A percentile compares a stretch with the other conserved stretches of the same genome.
These are phyloP conservation scores for Fusarium sp. DNA, from an alignment of 2,329 filamentous ascomycete genomes.

Conservation along the genomic window DNA sequence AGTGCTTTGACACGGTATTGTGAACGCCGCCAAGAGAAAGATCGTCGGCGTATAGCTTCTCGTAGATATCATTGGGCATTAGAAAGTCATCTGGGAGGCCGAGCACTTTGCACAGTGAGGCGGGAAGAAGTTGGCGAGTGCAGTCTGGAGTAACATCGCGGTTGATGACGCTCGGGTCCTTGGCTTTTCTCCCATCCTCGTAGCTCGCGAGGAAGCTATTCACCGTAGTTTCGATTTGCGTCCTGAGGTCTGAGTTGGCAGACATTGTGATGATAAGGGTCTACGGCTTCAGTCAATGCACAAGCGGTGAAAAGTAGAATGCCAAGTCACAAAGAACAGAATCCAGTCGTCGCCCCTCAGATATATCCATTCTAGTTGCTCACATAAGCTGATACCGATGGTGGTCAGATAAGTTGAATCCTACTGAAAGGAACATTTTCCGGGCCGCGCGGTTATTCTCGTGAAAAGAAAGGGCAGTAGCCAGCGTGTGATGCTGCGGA, in stretches of 20 bases:
- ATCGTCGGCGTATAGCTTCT: slow-evolving; percentile 8
- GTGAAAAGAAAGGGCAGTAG: too few species aligned
- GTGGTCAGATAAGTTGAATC: not conserved
- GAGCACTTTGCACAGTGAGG: slow-evolving; percentile 4
- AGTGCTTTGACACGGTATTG: not conserved
- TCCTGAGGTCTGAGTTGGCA: not conserved
- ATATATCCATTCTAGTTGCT: not conserved
- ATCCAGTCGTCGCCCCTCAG: rapidly evolving
- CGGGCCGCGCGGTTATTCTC: not conserved
- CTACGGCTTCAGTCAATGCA: not conserved
- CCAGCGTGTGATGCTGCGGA: rapidly evolving
- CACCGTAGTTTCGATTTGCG: slow-evolving; percentile 15
- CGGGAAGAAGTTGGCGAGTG: slow-evolving; percentile 21
- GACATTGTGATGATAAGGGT: not conserved
- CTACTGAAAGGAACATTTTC: not conserved
- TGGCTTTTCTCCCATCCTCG: slow-evolving; percentile 15
- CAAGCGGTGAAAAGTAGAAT: not conserved
- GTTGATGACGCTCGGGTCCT: slow-evolving; percentile 11
- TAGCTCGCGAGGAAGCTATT: slow-evolving; percentile 15
- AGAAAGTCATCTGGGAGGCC: not conserved
- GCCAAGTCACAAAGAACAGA: too few species aligned
- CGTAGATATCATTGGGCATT: slow-evolving; percentile 20
- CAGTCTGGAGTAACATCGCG: slow-evolving; percentile 18
- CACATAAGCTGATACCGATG: not conserved
- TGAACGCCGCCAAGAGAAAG: slow-evolving; percentile 11